phyloP scores from a whole-genome alignment of 2,329 filamentous ascomycete species.

The Hypoxylon sp. region DNA sequence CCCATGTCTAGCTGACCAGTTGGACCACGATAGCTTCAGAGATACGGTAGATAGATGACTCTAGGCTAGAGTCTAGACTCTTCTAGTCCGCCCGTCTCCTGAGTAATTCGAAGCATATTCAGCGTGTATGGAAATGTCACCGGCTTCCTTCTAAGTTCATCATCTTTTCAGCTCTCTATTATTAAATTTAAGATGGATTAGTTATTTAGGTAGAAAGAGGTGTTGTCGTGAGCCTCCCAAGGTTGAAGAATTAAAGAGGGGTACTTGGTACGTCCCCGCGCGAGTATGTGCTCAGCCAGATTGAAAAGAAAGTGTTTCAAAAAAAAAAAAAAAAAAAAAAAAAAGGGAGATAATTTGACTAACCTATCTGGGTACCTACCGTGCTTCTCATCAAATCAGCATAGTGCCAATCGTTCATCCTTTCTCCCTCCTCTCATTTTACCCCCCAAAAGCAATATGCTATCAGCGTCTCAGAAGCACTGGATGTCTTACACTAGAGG shows the following conservation, averaged over 20 bases:
- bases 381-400: too few relatives aligned
- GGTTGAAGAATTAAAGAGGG: too few relatives aligned
- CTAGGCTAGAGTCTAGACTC: slow-evolving; percentile 20
- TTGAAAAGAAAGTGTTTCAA: too few relatives aligned
- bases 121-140: background rate
- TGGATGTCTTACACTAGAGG: background rate
- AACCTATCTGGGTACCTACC: too few relatives aligned
- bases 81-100: slow-evolving; percentile 1
- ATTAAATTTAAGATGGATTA: background rate
- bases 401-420: too few relatives aligned
- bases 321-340: too few relatives aligned
- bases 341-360: too few relatives aligned
- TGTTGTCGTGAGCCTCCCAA: too few relatives aligned
- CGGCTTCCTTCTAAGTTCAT: background rate
- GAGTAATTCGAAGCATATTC: background rate
- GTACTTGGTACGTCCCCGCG: too few relatives aligned
- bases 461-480: background rate
- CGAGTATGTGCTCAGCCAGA: too few relatives aligned
- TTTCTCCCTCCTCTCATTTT: background rate
- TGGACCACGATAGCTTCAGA: slow-evolving; percentile 3
- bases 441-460: background rate
- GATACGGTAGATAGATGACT: slow-evolving; percentile 7
- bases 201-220: background rate
- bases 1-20: slow-evolving; percentile 16
- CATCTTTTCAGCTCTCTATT: background rate